Conservation (phyloP, 768 basidiomycete species). For the Tulasnella calospora region DNA sequence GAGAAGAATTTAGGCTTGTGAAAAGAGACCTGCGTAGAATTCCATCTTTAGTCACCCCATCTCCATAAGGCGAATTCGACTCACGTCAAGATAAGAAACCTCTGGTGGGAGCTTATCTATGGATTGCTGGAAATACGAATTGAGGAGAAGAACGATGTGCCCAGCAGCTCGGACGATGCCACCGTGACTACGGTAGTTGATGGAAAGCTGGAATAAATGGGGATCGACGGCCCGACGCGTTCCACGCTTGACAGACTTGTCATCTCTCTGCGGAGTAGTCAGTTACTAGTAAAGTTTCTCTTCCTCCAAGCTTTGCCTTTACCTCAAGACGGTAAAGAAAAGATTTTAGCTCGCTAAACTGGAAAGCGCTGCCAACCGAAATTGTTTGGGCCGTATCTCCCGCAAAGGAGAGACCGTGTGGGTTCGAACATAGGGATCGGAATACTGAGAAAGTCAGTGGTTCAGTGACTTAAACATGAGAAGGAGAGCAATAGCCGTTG, state of each 20-base stretch:
- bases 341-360: slow-evolving; percentile 19
- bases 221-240: background rate
- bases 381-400: slow-evolving; percentile 33
- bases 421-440: background rate
- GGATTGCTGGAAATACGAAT: slow-evolving; percentile 14
- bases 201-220: slow-evolving; percentile 14
- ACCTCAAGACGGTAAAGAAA: slow-evolving; percentile 12
- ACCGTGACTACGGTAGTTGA: slow-evolving; percentile 24
- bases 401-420: slow-evolving; percentile 21
- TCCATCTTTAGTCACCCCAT: background rate
- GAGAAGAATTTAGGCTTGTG: slow-evolving; percentile 12
- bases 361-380: slow-evolving; percentile 13
- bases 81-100: slow-evolving; percentile 40
- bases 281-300: no score
- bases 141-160: background rate
- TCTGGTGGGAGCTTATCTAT: slow-evolving; percentile 13
- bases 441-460: background rate
- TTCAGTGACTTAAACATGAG: no score
- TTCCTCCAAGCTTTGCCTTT: background rate
- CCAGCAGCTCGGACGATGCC: slow-evolving; percentile 20
- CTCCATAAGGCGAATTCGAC: slow-evolving; percentile 39
- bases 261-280: background rate
- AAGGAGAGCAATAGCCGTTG: background rate
- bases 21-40: background rate
- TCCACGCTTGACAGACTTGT: background rate